A percentile compares a stretch with the other conserved stretches of the same genome.
phyloP scores from a whole-genome alignment of 192 early-diverging fungal species.

The Kappamyces sp. region DNA sequence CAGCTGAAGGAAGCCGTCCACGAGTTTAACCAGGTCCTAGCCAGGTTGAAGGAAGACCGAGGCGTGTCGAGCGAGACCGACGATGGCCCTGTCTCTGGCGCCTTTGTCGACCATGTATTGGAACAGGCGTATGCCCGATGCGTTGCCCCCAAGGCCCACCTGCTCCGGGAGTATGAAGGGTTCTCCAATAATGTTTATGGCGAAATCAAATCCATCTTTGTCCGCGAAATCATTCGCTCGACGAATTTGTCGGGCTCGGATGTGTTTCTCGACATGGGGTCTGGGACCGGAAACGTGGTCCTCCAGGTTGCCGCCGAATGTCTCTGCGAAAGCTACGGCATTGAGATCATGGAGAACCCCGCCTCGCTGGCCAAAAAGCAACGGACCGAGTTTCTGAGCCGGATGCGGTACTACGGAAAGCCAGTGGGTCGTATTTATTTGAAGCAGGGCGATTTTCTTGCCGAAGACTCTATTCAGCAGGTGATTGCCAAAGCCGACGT shows the following conservation, averaged over 20 bases:
- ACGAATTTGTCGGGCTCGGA: constrained; percentile 58
- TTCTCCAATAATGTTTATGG: constrained; percentile 97
- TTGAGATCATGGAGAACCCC: constrained; percentile 88
- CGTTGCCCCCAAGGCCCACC: constrained; percentile 68
- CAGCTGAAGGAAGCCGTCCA: constrained; percentile 65
- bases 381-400: constrained; percentile 73
- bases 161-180: constrained; percentile 72
- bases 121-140: constrained; percentile 85
- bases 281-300: constrained; percentile 95
- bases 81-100: constrained; percentile 37
- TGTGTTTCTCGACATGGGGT: constrained; percentile 85
- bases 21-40: constrained; percentile 65
- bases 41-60: constrained; percentile 34
- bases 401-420: constrained; percentile 60
- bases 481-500: constrained; percentile 81
- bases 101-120: constrained; percentile 76
- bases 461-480: constrained; percentile 57
- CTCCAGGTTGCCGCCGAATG: constrained; percentile 90
- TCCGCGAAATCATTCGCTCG: constrained; percentile 74
- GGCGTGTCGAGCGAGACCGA: constrained; percentile 29
- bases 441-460: constrained; percentile 81
- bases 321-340: constrained; percentile 73
- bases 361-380: constrained; percentile 71
- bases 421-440: constrained; percentile 53
- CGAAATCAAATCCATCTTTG: constrained; percentile 79